Conservation (phyloP, 2,329 filamentous ascomycete species). For the Curvularia lunata region DNA sequence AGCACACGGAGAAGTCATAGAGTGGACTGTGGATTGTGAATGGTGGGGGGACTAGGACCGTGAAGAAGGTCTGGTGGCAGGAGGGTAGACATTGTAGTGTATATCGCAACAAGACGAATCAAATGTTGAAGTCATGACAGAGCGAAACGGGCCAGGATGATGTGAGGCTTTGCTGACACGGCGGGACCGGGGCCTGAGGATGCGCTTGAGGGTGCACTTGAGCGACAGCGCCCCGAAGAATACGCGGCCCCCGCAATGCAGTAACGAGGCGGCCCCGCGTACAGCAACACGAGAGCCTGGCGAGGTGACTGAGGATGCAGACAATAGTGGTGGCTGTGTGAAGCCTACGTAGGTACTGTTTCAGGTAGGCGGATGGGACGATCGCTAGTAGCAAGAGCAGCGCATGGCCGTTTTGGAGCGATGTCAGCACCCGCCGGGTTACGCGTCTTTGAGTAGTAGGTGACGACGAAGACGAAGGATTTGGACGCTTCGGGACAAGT, state of each 20-base stretch:
- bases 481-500: constrained; percentile 18
- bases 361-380: not conserved
- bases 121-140: not conserved
- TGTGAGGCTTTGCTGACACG: not conserved
- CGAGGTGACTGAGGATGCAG: not conserved
- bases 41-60: not conserved
- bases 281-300: not conserved
- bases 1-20: constrained; percentile 23
- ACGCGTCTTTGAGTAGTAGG: constrained; percentile 9
- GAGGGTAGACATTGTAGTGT: not conserved
- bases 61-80: not conserved
- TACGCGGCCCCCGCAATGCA: not conserved
- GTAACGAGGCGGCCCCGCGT: not conserved
- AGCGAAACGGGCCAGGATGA: not conserved
- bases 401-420: not conserved
- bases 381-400: constrained; percentile 8
- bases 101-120: not conserved
- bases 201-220: not conserved
- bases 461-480: not conserved
- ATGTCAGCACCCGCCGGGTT: constrained; percentile 4
- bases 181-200: not conserved
- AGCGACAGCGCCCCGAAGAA: not conserved
- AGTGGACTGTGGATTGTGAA: not conserved
- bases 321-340: not conserved
- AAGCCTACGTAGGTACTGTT: not conserved